A percentile compares a stretch with the other conserved stretches of the same genome.
These are phyloP conservation scores for Carex arenaria DNA, from an alignment of 202 grass and related monocot species.

Conservation along the genomic window DNA sequence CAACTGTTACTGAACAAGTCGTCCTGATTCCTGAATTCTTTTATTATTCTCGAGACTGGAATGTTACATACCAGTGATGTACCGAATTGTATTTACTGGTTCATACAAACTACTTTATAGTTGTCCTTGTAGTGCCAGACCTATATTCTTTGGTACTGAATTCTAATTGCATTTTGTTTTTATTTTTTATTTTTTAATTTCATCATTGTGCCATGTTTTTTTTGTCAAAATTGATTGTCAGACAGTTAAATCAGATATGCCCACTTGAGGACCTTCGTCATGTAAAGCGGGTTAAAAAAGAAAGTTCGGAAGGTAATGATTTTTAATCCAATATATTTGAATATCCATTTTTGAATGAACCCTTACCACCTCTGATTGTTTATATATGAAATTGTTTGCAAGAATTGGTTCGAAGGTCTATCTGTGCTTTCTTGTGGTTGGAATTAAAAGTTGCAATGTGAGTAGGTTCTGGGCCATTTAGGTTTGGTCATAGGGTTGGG, in stretches of 20 bases:
- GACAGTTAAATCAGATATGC: conserved; percentile 69
- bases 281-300: conserved; percentile 61
- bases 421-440: neutral
- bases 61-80: neutral
- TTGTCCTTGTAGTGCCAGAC: neutral
- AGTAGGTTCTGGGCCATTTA: neutral
- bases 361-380: neutral
- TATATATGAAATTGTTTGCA: neutral
- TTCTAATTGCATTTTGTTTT: neutral
- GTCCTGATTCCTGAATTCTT: neutral
- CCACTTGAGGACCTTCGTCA: conserved; percentile 77
- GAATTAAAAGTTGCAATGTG: neutral
- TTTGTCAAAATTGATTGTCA: conserved; percentile 28
- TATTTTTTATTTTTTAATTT: neutral
- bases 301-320: conserved; percentile 4
- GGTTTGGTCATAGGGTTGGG: neutral
- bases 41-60: neutral
- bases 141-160: neutral
- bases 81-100: neutral
- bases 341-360: neutral
- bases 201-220: neutral
- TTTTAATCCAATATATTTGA: neutral
- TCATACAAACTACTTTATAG: neutral
- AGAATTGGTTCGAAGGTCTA: neutral
- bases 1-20: neutral